Base-by-base conservation (phyloP, 2,329 filamentous ascomycete genomes). In the Parascedosporium putredinis region DNA sequence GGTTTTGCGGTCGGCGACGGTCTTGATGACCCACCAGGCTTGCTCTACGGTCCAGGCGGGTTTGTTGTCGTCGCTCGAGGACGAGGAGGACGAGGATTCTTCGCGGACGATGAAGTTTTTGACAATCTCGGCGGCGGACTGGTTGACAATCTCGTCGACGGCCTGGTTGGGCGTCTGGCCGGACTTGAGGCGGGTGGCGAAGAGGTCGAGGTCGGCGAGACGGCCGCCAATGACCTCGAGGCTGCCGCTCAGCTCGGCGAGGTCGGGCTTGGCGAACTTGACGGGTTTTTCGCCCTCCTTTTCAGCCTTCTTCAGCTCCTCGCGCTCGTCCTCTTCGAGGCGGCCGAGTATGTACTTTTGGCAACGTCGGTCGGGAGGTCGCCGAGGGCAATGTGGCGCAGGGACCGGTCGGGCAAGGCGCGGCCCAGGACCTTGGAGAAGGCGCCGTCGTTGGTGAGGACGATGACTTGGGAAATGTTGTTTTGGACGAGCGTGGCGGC, bases 121-220 rank as follows among this genome's bases (percentile, higher is more conserved):
- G 53, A 95, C 70, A 45, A 97, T 90, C 61, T 97, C 93, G 0
- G 86, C 87, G 1, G 89, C 86, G 16, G 85, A 86, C 61, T 95
- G 88, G 50, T 88, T 83, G 49, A 95, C 85, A 54, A 98, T 97
- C 55, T 95, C 89, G 20, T 81, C 73, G 2, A 96, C 84, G 2
- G 93, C 93, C 56, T 84, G 76, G 55, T 75, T 77, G 1, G 93
- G 93, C 2, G 77, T 84, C 63, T 96, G 89, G 14, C 93, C 91
- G 1, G 85, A 81, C 66, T 88, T 88, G 58, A 98, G 85, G 16
- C 93, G 79, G 31, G 91, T 81, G n/a, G 90, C 86, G 40, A 98
- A 79, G 60, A 93, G 94, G 62, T 97, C 91, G 18, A 98, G 81
- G 60, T 98, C 93, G 0, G 89, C 95, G n/a, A 98, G 75, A 3